These are phyloP conservation scores for Trypanosoma conorhini DNA, from an alignment of 208 protist species.

Conservation along the genomic window DNA sequence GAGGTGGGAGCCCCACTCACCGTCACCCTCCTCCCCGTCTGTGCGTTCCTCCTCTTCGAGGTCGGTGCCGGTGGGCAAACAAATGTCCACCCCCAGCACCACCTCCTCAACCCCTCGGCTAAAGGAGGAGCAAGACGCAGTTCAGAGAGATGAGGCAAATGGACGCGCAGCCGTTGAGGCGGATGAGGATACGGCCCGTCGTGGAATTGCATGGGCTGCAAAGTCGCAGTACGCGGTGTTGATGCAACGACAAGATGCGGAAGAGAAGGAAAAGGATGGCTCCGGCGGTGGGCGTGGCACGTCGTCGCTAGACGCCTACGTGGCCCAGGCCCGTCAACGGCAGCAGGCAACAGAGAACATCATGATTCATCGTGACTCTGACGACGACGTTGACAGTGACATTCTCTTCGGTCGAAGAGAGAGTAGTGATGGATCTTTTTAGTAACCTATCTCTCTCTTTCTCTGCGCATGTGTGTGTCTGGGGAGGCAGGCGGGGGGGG, in stretches of 20 bases:
- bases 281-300: slow-evolving; percentile 1
- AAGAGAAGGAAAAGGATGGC: not conserved
- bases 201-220: slow-evolving; percentile 61
- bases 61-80: not conserved
- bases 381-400: slow-evolving; percentile 29
- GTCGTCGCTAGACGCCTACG: slow-evolving; percentile 13
- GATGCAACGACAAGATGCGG: slow-evolving; percentile 23
- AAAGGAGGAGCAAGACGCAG: not conserved
- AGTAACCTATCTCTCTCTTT: not conserved
- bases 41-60: not conserved
- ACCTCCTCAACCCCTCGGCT: not conserved
- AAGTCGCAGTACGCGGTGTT: slow-evolving; percentile 46
- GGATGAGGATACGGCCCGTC: slow-evolving; percentile 41
- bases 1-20: not conserved
- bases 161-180: slow-evolving; percentile 31
- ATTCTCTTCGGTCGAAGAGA: slow-evolving; percentile 25
- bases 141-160: slow-evolving; percentile 26
- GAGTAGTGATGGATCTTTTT: slow-evolving; percentile 31
- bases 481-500: not conserved
- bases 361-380: slow-evolving; percentile 9
- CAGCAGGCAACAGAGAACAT: slow-evolving; percentile 4
- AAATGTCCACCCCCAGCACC: not conserved
- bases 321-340: not conserved
- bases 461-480: no score
- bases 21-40: slow-evolving; percentile 4